Conservation (phyloP, 2,329 filamentous ascomycete species). For the Monilinia aucupariae region DNA sequence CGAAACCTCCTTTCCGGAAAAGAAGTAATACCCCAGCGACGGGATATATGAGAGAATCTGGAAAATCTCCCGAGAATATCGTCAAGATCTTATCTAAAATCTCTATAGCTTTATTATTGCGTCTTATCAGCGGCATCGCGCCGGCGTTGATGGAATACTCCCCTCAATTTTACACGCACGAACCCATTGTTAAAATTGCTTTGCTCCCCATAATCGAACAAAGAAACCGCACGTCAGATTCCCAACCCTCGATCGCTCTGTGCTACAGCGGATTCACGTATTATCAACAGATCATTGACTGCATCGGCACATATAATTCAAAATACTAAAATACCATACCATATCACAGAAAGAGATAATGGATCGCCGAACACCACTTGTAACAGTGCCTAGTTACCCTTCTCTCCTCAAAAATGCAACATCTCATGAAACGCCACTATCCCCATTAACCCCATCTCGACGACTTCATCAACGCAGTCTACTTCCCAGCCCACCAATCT, state of each 20-base stretch:
- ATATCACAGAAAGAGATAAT: background rate
- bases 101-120: background rate
- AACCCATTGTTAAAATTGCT: background rate
- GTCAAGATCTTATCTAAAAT: background rate
- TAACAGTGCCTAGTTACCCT: conserved; percentile 8
- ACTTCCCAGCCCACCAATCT: conserved; percentile 13
- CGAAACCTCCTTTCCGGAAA: background rate
- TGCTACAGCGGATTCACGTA: background rate
- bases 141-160: background rate
- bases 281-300: background rate
- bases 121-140: background rate
- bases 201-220: background rate
- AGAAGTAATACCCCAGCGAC: background rate
- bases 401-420: conserved; percentile 5
- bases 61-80: background rate
- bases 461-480: conserved; percentile 12
- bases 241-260: background rate
- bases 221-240: background rate
- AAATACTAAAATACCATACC: too few relatives aligned
- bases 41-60: background rate
- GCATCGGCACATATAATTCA: background rate
- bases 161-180: background rate
- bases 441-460: conserved; percentile 13
- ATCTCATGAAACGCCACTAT: conserved; percentile 8
- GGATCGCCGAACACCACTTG: conserved; percentile 7